Conservation (phyloP, 345 rosid species). For the Boechera divaricarpa region DNA sequence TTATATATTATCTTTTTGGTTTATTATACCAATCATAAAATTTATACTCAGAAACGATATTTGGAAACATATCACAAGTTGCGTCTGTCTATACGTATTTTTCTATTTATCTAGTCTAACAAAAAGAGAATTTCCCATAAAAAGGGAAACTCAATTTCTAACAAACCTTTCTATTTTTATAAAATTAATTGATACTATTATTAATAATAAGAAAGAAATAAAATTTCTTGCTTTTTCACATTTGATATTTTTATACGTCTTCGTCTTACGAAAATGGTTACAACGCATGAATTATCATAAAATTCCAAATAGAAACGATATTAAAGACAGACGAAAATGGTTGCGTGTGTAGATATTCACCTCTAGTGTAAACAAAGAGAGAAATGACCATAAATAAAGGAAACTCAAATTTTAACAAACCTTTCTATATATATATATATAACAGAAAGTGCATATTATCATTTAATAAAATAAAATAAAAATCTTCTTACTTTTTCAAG, state of each 20-base stretch:
- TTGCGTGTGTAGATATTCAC: constrained; percentile 16
- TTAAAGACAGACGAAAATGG: neutral
- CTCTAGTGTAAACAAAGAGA: constrained; percentile 30
- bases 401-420: constrained; percentile 6
- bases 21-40: constrained; percentile 11
- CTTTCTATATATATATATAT: constrained; percentile 19
- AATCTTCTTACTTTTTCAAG: neutral
- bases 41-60: neutral
- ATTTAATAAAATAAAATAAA: neutral
- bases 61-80: constrained; percentile 34
- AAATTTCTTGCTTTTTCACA: neutral
- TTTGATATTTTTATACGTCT: neutral
- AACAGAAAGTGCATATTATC: constrained; percentile 13
- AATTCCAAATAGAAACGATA: constrained; percentile 17
- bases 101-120: constrained; percentile 3
- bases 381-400: neutral
- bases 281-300: constrained; percentile 3
- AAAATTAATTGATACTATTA: neutral
- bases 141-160: constrained; percentile 20
- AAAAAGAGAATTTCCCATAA: constrained; percentile 36
- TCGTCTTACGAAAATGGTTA: constrained; percentile 14
- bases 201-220: neutral
- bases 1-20: constrained; percentile 25
- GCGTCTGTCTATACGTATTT: constrained; percentile 24
- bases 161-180: constrained; percentile 36